Base-by-base conservation (phyloP, 73 alveolate genomes). In the Paramecium octaurelia region DNA sequence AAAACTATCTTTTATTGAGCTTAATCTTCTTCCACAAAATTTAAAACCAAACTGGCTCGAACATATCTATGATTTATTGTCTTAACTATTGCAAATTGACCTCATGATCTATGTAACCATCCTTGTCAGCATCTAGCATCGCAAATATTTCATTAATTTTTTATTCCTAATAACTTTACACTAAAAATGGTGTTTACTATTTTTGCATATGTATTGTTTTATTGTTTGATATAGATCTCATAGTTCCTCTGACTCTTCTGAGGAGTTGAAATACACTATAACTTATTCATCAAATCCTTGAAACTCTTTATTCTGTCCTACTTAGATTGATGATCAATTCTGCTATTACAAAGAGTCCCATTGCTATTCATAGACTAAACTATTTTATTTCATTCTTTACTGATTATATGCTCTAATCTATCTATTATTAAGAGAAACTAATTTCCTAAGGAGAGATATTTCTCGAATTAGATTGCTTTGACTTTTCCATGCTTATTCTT, bases 1-100 rank as follows among this genome's bases (percentile, higher is more conserved):
- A 38, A 38, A 73, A 73, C 38, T 73, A 73, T 36, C 57, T 73
- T 36, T 40, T 34, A 73, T 14, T 73, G 1, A 73, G n/a, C 46
- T 14, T 73, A 35, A 73, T 38, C 31, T 73, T 73, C 68, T 73
- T 73, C 59, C 57, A 73, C 14, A 73, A 38, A 36, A 73, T 73
- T 73, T 73, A n/a, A 73, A 73, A 73, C 87, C 87, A 73, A 21
- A 73, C 87, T 7, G 87, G 87, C n/a, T 73, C 87, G n/a, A 73
- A 73, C 40, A 36, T 18, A 35, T 73, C 87, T 12, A 73, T 73
- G 6, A 73, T 36, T 29, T 31, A 38, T 73, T 73, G 12, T 38
- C 40, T 73, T 73, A 73, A 73, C 68, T 73, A 73, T 73, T 73
- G 21, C n/a, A 73, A 43, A 73, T 73, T 73, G 24, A 73, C 59